Evolutionary conservation across 345 rosid species (phyloP).

Genomic region (Arabidopsis thaliana): DNA sequence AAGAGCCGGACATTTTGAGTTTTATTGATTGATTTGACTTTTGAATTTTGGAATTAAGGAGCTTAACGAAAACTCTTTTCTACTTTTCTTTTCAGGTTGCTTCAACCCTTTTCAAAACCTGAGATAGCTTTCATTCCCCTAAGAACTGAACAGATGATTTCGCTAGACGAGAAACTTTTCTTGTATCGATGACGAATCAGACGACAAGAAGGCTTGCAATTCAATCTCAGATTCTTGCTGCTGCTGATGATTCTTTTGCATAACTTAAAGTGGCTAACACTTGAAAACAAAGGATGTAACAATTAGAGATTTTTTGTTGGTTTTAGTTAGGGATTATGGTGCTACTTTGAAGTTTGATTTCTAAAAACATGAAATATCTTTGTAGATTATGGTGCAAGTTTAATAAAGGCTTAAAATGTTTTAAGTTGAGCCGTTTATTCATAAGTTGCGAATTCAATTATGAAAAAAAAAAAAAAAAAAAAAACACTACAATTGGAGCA

Average conservation of each 20-base stretch:
- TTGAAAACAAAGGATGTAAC: conserved; percentile 17
- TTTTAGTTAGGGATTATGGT: too few species aligned
- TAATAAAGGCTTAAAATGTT: too few species aligned
- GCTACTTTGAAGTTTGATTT: too few species aligned
- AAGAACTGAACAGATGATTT: conserved; percentile 14
- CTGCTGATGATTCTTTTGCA: conserved; percentile 27
- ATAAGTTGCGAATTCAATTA: too few species aligned
- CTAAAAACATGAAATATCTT: too few species aligned
- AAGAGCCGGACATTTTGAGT: not conserved
- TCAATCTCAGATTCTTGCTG: conserved; percentile 8
- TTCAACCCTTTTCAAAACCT: conserved; percentile 58
- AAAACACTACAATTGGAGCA: too few species aligned
- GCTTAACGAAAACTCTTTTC: not conserved
- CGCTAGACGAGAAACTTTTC: not conserved
- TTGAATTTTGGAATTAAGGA: not conserved
- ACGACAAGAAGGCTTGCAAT: conserved; percentile 12
- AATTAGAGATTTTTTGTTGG: too few species aligned
- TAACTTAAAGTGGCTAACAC: conserved; percentile 23
- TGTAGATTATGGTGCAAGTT: too few species aligned
- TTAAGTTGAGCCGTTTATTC: too few species aligned
- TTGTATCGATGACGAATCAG: conserved; percentile 12
- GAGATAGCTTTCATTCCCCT: conserved; percentile 27
- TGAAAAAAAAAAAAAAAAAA: too few species aligned
- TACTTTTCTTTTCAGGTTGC: conserved; percentile 56
- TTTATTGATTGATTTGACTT: conserved; percentile 7